Conservation (phyloP, 1,284 basidiomycete species). For the Porogramme epimiltina region DNA sequence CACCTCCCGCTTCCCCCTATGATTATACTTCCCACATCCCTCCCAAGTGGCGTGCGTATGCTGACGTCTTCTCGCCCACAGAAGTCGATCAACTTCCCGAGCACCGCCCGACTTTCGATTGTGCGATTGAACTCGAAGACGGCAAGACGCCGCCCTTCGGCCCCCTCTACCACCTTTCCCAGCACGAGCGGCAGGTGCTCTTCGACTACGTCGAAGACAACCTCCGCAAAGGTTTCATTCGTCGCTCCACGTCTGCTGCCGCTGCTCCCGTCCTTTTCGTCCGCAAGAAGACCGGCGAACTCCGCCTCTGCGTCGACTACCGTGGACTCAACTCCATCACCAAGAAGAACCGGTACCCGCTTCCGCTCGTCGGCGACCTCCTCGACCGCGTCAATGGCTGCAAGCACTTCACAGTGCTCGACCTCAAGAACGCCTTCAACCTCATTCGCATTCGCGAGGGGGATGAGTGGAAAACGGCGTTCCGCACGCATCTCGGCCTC, state of each 20-base stretch:
- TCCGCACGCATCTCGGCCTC: constrained; percentile 19
- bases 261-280: constrained; percentile 45
- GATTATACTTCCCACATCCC: constrained; percentile 1
- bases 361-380: constrained; percentile 15
- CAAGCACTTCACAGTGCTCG: constrained; percentile 15
- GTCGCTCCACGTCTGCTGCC: constrained; percentile 36
- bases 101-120: constrained; percentile 11
- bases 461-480: constrained; percentile 19
- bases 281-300: constrained; percentile 42
- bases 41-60: constrained; percentile 4
- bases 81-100: constrained; percentile 17
- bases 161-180: constrained; percentile 27
- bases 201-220: constrained; percentile 38
- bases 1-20: neutral
- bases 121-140: constrained; percentile 16
- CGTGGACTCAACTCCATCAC: constrained; percentile 38
- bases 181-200: constrained; percentile 24
- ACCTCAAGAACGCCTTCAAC: constrained; percentile 15
- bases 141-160: constrained; percentile 12
- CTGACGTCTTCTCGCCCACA: constrained; percentile 10
- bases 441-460: constrained; percentile 11
- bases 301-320: constrained; percentile 44
- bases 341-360: constrained; percentile 16
- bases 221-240: constrained; percentile 36
- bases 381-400: constrained; percentile 16